These are phyloP conservation scores for Aspergillus bombycis DNA, from an alignment of 2,329 filamentous ascomycete species.

Conservation along the genomic window DNA sequence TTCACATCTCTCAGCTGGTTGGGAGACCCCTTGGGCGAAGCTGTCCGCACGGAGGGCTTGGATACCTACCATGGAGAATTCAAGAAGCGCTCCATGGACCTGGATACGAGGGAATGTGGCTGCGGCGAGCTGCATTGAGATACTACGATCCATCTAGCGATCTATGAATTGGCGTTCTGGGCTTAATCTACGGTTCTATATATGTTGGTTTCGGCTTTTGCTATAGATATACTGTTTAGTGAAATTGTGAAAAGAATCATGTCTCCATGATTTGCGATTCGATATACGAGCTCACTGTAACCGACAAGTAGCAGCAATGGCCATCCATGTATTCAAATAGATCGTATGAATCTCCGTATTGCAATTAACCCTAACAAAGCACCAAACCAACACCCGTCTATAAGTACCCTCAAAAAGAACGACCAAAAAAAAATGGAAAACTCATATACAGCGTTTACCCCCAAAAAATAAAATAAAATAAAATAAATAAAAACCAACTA, in stretches of 20 bases:
- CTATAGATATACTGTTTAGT: not conserved
- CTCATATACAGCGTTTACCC: no score
- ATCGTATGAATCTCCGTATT: not conserved
- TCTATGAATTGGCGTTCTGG: not conserved
- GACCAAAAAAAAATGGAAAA: no score
- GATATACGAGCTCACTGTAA: not conserved
- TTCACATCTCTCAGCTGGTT: constrained; percentile 39
- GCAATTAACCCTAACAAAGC: not conserved
- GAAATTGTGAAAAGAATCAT: not conserved
- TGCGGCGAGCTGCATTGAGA: constrained; percentile 33
- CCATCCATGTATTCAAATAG: not conserved
- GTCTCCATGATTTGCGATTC: not conserved
- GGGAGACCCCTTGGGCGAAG: constrained; percentile 42
- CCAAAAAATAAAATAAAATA: no score
- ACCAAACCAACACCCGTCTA: no score
- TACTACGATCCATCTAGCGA: not conserved
- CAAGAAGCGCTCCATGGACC: constrained; percentile 34
- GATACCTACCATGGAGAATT: constrained; percentile 52
- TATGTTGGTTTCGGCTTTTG: not conserved
- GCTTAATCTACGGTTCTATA: not conserved
- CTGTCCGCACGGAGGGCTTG: constrained; percentile 42
- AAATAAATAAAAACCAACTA: not conserved
- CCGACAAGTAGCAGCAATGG: not conserved
- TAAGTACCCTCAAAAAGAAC: no score
- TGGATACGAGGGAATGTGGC: constrained; percentile 16